Conservation (phyloP, 2,329 filamentous ascomycete genomes). For the Cadophora gregata region DNA sequence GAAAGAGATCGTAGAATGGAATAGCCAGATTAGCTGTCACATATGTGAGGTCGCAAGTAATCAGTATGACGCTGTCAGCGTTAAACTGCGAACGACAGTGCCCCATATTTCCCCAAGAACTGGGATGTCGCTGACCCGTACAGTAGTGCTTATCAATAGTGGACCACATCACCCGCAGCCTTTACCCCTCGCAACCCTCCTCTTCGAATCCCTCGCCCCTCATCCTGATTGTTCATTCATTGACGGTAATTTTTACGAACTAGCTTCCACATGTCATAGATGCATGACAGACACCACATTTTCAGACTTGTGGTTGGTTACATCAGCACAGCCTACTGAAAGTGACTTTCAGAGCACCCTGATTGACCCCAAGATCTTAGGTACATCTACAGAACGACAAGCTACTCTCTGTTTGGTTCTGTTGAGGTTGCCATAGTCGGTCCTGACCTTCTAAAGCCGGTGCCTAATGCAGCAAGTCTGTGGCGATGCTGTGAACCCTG, state of each 20-base stretch:
- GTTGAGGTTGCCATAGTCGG: background rate
- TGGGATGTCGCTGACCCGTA: background rate
- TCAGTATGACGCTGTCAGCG: no score
- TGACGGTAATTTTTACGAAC: background rate
- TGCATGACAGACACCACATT: background rate
- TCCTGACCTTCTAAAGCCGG: background rate
- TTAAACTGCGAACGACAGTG: background rate
- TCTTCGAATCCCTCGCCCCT: background rate
- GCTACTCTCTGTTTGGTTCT: background rate
- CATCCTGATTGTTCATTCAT: background rate
- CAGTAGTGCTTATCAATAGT: background rate
- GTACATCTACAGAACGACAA: background rate
- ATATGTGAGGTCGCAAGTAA: background rate
- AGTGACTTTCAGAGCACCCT: background rate
- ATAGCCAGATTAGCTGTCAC: background rate
- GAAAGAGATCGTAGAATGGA: background rate
- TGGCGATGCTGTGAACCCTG: background rate
- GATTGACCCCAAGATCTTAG: background rate
- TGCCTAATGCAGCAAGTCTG: background rate
- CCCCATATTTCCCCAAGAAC: background rate
- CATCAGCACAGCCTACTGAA: background rate
- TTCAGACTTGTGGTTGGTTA: no score
- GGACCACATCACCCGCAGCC: background rate
- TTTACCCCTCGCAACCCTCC: background rate
- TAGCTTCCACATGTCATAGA: background rate